These are phyloP conservation scores for Trametes gibbosa DNA, from an alignment of 768 basidiomycete species.

Conservation along the genomic window DNA sequence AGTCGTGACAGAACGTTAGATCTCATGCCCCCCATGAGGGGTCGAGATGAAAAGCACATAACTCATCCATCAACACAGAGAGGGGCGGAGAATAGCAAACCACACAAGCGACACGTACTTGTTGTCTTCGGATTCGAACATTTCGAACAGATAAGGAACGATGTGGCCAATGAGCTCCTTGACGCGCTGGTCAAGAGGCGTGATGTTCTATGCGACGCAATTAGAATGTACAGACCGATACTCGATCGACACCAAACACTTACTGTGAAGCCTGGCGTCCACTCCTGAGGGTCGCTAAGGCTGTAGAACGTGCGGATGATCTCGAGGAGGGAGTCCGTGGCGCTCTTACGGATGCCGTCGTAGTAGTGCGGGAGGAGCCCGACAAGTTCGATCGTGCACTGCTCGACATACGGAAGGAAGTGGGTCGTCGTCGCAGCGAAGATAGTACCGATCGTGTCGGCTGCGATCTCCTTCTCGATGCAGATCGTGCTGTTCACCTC, in stretches of 20 bases:
- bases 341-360: slow-evolving; percentile 95
- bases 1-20: slow-evolving; percentile 35
- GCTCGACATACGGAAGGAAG: slow-evolving; percentile 91
- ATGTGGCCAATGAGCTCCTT: slow-evolving; percentile 76
- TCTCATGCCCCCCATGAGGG: slow-evolving; percentile 55
- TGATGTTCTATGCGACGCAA: slow-evolving; percentile 19
- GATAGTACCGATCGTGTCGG: slow-evolving; percentile 90
- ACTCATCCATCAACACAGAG: slow-evolving; percentile 44
- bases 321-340: slow-evolving; percentile 83
- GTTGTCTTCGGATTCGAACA: slow-evolving; percentile 94
- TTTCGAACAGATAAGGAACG: slow-evolving; percentile 72
- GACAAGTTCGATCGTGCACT: slow-evolving; percentile 74
- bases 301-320: slow-evolving; percentile 92
- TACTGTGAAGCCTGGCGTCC: slow-evolving; percentile 74
- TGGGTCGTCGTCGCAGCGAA: slow-evolving; percentile 78
- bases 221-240: neutral
- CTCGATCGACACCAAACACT: slow-evolving; percentile 27
- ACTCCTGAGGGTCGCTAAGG: slow-evolving; percentile 76
- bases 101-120: slow-evolving; percentile 53
- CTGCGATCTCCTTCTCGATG: slow-evolving; percentile 98
- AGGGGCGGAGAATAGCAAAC: slow-evolving; percentile 13
- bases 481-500: slow-evolving; percentile 95
- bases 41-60: slow-evolving; percentile 52
- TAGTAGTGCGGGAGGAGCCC: slow-evolving; percentile 87
- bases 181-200: slow-evolving; percentile 64